These are phyloP conservation scores for Bathelium albidoporum DNA, from an alignment of 495 filamentous ascomycete species.

Conservation along the genomic window DNA sequence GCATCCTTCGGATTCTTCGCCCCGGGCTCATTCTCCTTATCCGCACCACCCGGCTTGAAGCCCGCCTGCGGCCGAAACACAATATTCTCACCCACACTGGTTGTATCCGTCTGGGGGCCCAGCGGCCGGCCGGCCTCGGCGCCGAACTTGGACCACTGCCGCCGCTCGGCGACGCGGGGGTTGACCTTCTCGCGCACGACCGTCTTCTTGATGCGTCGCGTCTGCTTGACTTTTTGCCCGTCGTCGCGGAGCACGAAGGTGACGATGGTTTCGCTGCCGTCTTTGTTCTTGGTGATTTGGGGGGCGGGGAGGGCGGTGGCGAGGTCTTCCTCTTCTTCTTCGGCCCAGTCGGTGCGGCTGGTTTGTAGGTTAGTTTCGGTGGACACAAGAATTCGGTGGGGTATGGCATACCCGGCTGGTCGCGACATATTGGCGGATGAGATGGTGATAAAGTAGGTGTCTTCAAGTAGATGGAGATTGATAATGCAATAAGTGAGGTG, in stretches of 20 bases:
- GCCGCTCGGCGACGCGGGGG: constrained; percentile 88
- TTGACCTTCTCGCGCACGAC: constrained; percentile 85
- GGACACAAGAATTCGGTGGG: not conserved
- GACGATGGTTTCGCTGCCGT: constrained; percentile 91
- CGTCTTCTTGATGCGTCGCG: constrained; percentile 83
- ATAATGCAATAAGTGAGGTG: not conserved
- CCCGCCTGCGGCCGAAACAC: constrained; percentile 80
- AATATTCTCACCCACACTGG: constrained; percentile 92
- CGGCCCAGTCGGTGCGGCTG: constrained; percentile 83
- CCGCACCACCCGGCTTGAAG: constrained; percentile 75
- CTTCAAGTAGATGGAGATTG: not conserved
- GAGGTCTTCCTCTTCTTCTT: constrained; percentile 88
- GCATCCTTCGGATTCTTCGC: constrained; percentile 63
- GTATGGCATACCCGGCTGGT: not conserved
- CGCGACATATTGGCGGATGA: not conserved
- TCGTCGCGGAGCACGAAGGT: constrained; percentile 86
- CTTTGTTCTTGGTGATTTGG: constrained; percentile 86
- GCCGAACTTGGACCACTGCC: constrained; percentile 87
- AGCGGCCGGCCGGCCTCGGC: constrained; percentile 60
- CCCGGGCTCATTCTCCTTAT: constrained; percentile 51
- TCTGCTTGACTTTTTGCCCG: constrained; percentile 91
- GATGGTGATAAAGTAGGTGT: not conserved
- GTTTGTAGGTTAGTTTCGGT: constrained; percentile 3
- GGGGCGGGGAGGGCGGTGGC: constrained; percentile 68
- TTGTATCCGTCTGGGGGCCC: constrained; percentile 72